These are phyloP conservation scores for Talaromyces sp. DNA, from an alignment of 2,329 filamentous ascomycete genomes.

Conservation along the genomic window DNA sequence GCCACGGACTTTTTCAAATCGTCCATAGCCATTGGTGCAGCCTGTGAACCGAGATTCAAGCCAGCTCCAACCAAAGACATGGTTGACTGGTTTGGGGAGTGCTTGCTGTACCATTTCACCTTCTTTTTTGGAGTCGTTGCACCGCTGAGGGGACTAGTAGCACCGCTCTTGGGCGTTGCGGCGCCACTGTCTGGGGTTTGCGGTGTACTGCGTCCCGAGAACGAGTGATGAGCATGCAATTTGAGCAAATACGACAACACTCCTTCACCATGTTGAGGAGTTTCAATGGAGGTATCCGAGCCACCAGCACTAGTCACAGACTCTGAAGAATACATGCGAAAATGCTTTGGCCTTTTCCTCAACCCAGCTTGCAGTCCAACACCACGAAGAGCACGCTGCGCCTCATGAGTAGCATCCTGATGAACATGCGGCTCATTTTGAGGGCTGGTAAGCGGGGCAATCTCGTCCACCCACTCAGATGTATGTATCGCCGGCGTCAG, in stretches of 20 bases:
- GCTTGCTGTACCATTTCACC: constrained; percentile 27
- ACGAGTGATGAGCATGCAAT: constrained; percentile 21
- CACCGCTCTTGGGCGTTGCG: constrained; percentile 22
- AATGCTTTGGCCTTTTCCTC: constrained; percentile 20
- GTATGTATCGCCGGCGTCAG: constrained; percentile 11
- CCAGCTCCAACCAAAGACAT: constrained; percentile 19
- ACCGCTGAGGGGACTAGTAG: constrained; percentile 14
- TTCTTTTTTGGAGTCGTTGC: constrained; percentile 23
- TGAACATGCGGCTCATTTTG: neutral
- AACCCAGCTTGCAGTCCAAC: constrained; percentile 27
- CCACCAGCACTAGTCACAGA: constrained; percentile 15
- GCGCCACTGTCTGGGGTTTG: constrained; percentile 15
- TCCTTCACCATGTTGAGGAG: constrained; percentile 29
- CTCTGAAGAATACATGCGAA: constrained; percentile 17
- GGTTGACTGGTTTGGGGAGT: constrained; percentile 17
- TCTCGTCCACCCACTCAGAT: constrained; percentile 13
- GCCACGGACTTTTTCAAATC: constrained; percentile 16
- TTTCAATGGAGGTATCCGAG: constrained; percentile 17
- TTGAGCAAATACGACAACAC: constrained; percentile 33
- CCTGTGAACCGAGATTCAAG: constrained; percentile 17
- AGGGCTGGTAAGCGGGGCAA: neutral
- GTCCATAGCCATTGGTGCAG: constrained; percentile 14
- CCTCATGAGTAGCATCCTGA: constrained; percentile 23
- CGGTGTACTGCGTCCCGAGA: constrained; percentile 13
- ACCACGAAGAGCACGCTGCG: constrained; percentile 33